A percentile compares a stretch with the other conserved stretches of the same genome.
Conservation (phyloP, 331 rosid genomes). For the Arachis monticola region DNA sequence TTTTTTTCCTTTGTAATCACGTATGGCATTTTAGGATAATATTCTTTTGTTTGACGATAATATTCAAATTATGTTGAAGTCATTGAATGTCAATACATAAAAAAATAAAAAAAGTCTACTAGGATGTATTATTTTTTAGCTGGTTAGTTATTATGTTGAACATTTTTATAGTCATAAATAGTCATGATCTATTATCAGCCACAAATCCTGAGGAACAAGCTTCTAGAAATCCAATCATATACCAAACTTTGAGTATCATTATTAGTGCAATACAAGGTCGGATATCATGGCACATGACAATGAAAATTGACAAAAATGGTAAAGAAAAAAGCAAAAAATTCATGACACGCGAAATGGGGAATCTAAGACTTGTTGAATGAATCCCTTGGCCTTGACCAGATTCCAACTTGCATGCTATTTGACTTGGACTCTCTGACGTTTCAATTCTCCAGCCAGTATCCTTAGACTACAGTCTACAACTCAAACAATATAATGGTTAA, state of each 20-base stretch:
- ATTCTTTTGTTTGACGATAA: background rate
- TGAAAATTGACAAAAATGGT: background rate
- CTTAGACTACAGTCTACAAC: slow-evolving; percentile 39
- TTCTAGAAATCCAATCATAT: background rate
- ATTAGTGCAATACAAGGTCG: background rate
- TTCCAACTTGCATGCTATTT: slow-evolving; percentile 46
- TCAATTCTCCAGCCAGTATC: slow-evolving; percentile 30
- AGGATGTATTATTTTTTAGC: too few relatives aligned
- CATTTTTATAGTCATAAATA: too few relatives aligned
- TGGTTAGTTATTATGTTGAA: too few relatives aligned
- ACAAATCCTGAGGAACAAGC: background rate
- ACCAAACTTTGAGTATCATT: background rate
- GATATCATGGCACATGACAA: background rate
- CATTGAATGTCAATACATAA: background rate
- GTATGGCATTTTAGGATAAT: background rate
- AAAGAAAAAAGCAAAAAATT: background rate
- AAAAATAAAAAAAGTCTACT: too few relatives aligned
- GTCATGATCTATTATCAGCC: too few relatives aligned
- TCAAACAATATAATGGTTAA: too few relatives aligned
- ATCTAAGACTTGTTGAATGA: background rate
- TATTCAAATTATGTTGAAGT: background rate
- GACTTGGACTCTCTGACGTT: slow-evolving; percentile 32
- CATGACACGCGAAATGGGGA: slow-evolving; percentile 1
- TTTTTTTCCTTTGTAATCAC: too few relatives aligned
- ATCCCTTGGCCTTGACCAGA: background rate